Evolutionary conservation across 139 green algal species (phyloP), one percentile per base, ranked within the genome.

Genomic region (Diplosphaera chodatii): DNA sequence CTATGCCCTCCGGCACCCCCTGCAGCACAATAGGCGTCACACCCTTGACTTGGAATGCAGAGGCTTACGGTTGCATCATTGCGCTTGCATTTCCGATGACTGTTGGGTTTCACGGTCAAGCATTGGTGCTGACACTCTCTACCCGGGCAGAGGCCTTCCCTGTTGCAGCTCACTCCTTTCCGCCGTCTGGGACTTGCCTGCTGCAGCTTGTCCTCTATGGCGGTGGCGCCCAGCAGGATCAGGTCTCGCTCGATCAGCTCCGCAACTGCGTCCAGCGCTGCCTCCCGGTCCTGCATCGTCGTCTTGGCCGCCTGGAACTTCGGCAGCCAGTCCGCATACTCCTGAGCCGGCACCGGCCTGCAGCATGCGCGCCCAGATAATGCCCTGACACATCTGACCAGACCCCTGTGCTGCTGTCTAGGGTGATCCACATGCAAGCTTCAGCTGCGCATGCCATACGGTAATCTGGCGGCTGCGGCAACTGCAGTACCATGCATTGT

Each of bases 131-230:
- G n/a, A n/a, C 4, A 31, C 32, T 32, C 32, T 30, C 65, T 13
- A 27, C 18, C 4, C 16, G 30, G 16, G 13, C 32, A 55, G 65
- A 21, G 13, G 32, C 30, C 8, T 30, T 4, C 4, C 2, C 5
- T 37, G 65, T 69, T n/a, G 32, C 8, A 40, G 65, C 28, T 56
- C 4, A 55, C 56, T 27, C 16, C 16, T 28, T 4, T 68, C 22
- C 63, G 4, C 4, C 4, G 29, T n/a, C 16, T 20, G 28, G 55
- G 27, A 76, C 71, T 4, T 25, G 32, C 66, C 32, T 59, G 31
- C 78, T 89, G 85, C 64, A 92, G 79, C 79, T 91, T 90, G 71
- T 94, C 89, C 76, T 94, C 87, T 65, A 94, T 88, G 27, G 87
- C 89, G 1, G 85, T 94, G 31, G 82, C 83, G 16, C 89, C 89